Base-by-base conservation (phyloP, 1,284 basidiomycete species). In the Trametes hirsuta region DNA sequence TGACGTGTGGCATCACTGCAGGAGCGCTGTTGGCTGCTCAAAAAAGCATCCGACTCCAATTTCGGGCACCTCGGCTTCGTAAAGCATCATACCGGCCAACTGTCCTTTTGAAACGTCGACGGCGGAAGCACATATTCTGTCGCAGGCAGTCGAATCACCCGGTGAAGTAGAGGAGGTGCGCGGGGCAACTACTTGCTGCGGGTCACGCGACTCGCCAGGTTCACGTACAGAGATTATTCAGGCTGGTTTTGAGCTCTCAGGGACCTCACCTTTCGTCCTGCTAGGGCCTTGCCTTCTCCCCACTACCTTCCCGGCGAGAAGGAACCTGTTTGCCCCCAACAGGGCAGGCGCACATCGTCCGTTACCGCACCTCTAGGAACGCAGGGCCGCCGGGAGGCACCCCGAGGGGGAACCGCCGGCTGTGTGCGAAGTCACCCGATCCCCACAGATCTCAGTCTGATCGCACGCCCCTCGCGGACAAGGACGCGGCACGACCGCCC, bases 381-480 rank as follows among this genome's bases (percentile, higher is more conserved):
- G 21, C 18, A 15, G 12, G 35, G 35, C 8, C 18, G 9, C 35
- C 11, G 48, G 24, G 49, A 51, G 21, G 49, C 18, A 36, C 39
- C 24, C 39, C 40, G 21, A 8, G 48, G 24, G 11, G 18, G 18
- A 30, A 10, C 56, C 56, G 49, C 49, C 49, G 44, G 44, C 24
- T 52, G 30, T 30, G 30, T 4, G 30, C 30, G 12, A 52, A 18
- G n/a, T 37, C 41, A 51, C 52, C 55, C 36, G 49, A 57, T 57
- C 49, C 49, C 21, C 49, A 41, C 44, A 46, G 56, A 58, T 58
- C 56, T 52, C 14, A 21, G 6, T 30, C 44, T 25, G 49, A 58
- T 58, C 56, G 42, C 48, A 51, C 49, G 49, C 35, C 36, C 49
- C 47, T 58, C 56, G 50, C 56, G 56, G 56, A 49, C 49, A 52